Evolutionary conservation across 2,329 filamentous ascomycete genomes (phyloP).

Genomic region (Amesomyces nigricolor): DNA sequence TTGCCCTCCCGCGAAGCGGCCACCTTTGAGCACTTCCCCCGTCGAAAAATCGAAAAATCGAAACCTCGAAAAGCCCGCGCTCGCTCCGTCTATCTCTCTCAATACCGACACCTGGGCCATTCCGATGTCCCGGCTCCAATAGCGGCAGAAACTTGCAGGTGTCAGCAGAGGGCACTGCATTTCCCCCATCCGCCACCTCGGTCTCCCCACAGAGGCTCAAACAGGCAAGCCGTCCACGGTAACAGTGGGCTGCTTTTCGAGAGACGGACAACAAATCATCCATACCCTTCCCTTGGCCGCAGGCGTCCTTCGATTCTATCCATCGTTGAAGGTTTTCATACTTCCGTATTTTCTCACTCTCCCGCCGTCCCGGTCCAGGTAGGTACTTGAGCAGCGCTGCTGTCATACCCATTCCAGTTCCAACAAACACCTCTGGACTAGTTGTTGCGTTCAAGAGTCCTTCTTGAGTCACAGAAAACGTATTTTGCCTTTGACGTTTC

Average conservation of each 20-base stretch:
- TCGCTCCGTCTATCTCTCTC: conserved; percentile 5
- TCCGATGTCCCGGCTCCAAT: conserved; percentile 25
- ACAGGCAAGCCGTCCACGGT: conserved; percentile 37
- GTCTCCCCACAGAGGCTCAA: conserved; percentile 21
- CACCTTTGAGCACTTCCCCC: conserved; percentile 5
- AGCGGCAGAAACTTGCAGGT: conserved; percentile 20
- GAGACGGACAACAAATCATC: conserved; percentile 38
- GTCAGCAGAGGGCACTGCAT: conserved; percentile 25
- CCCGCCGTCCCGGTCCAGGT: neutral
- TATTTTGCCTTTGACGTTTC: neutral
- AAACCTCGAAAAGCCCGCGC: neutral
- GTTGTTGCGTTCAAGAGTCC: too few species aligned
- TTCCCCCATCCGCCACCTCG: conserved; percentile 2
- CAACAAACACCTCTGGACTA: neutral
- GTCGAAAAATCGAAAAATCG: conserved; percentile 1
- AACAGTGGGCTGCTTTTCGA: conserved; percentile 40
- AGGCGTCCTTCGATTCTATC: conserved; percentile 48
- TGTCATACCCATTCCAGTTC: neutral
- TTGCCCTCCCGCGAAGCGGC: conserved; percentile 15
- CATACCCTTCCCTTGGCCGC: conserved; percentile 43
- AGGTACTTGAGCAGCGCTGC: conserved; percentile 1
- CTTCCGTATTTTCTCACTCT: neutral
- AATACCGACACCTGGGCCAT: conserved; percentile 10
- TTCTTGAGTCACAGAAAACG: too few species aligned
- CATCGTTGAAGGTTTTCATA: conserved; percentile 19